Evolutionary conservation across 345 rosid species (phyloP), one percentile per base, ranked within the genome.

Genomic region (sweet orange (Citrus sinensis)): DNA sequence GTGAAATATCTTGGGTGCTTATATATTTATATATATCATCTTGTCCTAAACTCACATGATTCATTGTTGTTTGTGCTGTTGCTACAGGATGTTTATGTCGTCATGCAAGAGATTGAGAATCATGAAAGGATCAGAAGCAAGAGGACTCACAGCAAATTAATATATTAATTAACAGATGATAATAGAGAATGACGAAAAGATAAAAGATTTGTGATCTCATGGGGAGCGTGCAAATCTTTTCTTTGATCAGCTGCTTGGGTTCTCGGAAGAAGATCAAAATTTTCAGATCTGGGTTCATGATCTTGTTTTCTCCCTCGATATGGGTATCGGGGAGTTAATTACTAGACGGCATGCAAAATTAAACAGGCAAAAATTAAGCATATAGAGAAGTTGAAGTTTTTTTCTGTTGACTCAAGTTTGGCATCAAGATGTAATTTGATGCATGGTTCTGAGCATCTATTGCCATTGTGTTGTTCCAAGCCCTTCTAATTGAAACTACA

Each of bases 101-200:
- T 90, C 99, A 71, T 95, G 98, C 76, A 90, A 92, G 82, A 95
- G 88, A 77, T 75, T 95, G 63, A 89, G 95, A 86, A 90, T 95
- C 89, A 92, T 93, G 94, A 95, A 89, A 89, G 84, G 88, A 78
- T 86, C 96, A 59, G 94, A 95, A 81, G 92, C 92, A 62, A 92
- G 83, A 72, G 98, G 97, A 10, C 74, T 5, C 62, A 51, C 80
- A 19, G 61, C 39, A 27, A 24, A 30, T 13, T 30, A 27, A 63
- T 2, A 6, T 13, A 27, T 11, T 25, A 29, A 11, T 67, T 55
- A 46, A 46, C 17, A 46, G 51, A 13, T 46, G 17, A 46, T 46
- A 46, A 46, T 46, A 13, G 17, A 46, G 51, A 3, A 46, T 13
- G 51, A 3, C 9, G 51, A 6, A 29, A 14, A 13, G 7, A 29